phyloP scores from a whole-genome alignment of 495 filamentous ascomycete genomes.

The Talaromyces adpressus region DNA sequence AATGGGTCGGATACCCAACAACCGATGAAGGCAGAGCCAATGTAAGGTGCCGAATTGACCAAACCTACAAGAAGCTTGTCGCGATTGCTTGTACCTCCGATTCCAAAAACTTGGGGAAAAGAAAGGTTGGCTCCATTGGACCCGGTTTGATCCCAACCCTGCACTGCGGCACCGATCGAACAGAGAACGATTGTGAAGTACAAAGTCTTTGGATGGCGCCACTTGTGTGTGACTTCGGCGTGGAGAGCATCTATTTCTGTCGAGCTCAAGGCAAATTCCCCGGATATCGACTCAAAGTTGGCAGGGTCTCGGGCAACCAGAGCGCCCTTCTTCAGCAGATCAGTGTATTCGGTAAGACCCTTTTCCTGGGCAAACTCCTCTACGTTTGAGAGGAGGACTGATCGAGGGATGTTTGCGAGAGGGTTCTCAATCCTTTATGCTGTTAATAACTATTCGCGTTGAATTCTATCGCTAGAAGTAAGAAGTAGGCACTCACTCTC shows the following conservation, averaged over 20 bases:
- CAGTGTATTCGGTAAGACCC: not conserved
- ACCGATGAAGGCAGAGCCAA: slow-evolving; percentile 34
- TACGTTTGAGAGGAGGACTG: not conserved
- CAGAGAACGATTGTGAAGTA: slow-evolving; percentile 65
- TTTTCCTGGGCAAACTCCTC: not conserved
- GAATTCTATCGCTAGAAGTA: not conserved
- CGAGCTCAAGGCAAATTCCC: slow-evolving; percentile 34
- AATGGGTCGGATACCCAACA: slow-evolving; percentile 56
- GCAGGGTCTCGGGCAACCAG: slow-evolving; percentile 56
- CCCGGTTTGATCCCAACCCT: slow-evolving; percentile 67
- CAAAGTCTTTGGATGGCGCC: slow-evolving; percentile 54
- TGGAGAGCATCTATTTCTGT: slow-evolving; percentile 44
- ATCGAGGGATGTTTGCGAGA: not conserved
- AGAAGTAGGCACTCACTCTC: not conserved
- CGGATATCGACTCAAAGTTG: slow-evolving; percentile 45
- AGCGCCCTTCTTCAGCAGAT: slow-evolving; percentile 30
- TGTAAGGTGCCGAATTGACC: slow-evolving; percentile 48
- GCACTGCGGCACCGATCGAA: slow-evolving; percentile 64
- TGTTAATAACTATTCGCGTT: not conserved
- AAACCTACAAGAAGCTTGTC: slow-evolving; percentile 57
- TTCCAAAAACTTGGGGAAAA: slow-evolving; percentile 53
- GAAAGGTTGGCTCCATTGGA: slow-evolving; percentile 63
- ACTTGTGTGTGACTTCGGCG: slow-evolving; percentile 55
- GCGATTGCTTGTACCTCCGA: slow-evolving; percentile 25
- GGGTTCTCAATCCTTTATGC: not conserved